phyloP scores from a whole-genome alignment of 441 rosid species.

The Adansonia gregorii region DNA sequence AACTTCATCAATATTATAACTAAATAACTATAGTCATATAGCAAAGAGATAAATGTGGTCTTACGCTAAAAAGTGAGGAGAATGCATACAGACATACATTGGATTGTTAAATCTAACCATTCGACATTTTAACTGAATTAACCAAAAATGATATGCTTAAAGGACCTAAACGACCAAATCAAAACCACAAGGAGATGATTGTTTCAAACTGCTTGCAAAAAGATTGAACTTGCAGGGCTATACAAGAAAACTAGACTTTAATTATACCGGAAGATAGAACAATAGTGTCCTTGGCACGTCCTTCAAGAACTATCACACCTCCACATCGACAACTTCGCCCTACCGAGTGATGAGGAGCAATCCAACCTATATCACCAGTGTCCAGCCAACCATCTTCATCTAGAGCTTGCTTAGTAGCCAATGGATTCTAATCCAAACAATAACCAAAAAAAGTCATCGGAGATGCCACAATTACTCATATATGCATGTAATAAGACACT shows the following conservation, averaged over 20 bases:
- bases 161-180: background rate
- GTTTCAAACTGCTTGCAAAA: background rate
- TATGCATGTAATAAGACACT: background rate
- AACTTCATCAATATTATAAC: background rate
- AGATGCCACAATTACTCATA: slow-evolving; percentile 21
- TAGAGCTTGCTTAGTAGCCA: slow-evolving; percentile 72
- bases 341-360: slow-evolving; percentile 72
- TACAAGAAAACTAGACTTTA: background rate
- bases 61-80: background rate
- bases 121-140: background rate
- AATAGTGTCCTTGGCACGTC: slow-evolving; percentile 96
- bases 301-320: slow-evolving; percentile 88
- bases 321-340: slow-evolving; percentile 82
- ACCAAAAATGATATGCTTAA: background rate
- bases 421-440: slow-evolving; percentile 57
- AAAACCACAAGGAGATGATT: slow-evolving; percentile 17
- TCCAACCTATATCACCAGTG: slow-evolving; percentile 96
- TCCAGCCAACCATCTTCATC: slow-evolving; percentile 84
- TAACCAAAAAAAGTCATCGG: slow-evolving; percentile 10
- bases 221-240: background rate
- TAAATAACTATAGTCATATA: background rate
- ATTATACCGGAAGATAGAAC: slow-evolving; percentile 90
- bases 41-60: background rate
- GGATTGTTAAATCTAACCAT: background rate
- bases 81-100: background rate